These are phyloP conservation scores for Eucalyptus shirleyi DNA, from an alignment of 345 rosid genomes.

Conservation along the genomic window DNA sequence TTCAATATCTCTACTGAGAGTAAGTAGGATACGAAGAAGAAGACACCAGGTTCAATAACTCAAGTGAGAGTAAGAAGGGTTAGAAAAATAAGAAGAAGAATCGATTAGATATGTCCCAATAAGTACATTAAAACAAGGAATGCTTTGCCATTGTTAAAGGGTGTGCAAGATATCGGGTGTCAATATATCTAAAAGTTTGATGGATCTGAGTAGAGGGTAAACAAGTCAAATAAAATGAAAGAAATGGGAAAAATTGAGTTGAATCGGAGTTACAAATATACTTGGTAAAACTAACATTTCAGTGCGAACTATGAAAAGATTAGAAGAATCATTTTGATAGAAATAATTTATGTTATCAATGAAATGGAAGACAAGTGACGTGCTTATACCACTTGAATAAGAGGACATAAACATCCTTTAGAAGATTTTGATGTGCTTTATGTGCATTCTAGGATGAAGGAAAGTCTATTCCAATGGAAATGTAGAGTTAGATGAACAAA, in stretches of 20 bases:
- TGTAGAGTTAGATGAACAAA: neutral
- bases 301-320: accelerated
- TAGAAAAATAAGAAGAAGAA: no score
- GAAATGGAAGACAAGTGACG: accelerated
- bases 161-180: accelerated
- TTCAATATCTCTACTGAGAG: neutral
- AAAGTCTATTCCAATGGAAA: neutral
- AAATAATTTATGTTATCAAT: accelerated
- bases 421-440: no score
- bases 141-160: neutral
- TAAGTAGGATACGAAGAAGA: no score
- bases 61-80: neutral
- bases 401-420: neutral
- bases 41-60: no score
- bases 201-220: neutral
- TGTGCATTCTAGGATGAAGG: neutral
- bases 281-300: accelerated
- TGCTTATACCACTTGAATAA: neutral
- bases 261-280: neutral
- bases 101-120: neutral
- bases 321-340: accelerated
- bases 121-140: neutral
- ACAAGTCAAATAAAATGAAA: neutral
- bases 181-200: accelerated
- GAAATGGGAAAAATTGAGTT: neutral